Percentiles rank a stretch among this genome's conserved stretches.
Conservation (phyloP, 768 basidiomycete species). For the Suillus discolor region DNA sequence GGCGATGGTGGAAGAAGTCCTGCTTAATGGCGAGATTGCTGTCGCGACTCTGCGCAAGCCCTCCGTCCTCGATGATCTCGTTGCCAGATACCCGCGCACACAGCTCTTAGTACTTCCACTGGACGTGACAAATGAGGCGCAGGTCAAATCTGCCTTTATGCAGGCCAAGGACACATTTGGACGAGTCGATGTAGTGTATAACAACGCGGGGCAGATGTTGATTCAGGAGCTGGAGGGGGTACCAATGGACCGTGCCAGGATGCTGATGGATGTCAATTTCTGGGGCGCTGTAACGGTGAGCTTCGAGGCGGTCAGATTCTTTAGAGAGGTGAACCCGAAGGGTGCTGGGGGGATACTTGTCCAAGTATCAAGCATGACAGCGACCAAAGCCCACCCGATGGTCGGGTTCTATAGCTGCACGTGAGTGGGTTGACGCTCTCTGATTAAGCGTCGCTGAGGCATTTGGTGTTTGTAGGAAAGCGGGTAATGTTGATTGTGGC, state of each 20-base stretch:
- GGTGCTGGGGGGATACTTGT: constrained; percentile 20
- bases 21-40: constrained; percentile 25
- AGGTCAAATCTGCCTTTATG: constrained; percentile 21
- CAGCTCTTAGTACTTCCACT: constrained; percentile 23
- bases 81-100: constrained; percentile 11
- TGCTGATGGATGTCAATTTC: constrained; percentile 27
- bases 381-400: constrained; percentile 19
- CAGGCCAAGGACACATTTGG: constrained; percentile 18
- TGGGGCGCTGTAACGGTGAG: constrained; percentile 23
- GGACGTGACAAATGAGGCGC: constrained; percentile 20
- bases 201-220: constrained; percentile 23
- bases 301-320: constrained; percentile 17
- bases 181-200: constrained; percentile 29
- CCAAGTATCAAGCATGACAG: constrained; percentile 18
- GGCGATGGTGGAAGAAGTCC: constrained; percentile 21
- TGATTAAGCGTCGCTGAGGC: constrained; percentile 18
- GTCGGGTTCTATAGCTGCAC: constrained; percentile 24
- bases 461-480: constrained; percentile 9
- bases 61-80: constrained; percentile 22
- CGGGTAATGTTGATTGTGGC: background rate
- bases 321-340: constrained; percentile 29
- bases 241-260: constrained; percentile 13
- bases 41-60: constrained; percentile 30
- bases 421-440: constrained; percentile 19
- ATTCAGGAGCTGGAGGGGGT: constrained; percentile 21